phyloP scores from a whole-genome alignment of 306 rosid species.

The Acacia confusa region DNA sequence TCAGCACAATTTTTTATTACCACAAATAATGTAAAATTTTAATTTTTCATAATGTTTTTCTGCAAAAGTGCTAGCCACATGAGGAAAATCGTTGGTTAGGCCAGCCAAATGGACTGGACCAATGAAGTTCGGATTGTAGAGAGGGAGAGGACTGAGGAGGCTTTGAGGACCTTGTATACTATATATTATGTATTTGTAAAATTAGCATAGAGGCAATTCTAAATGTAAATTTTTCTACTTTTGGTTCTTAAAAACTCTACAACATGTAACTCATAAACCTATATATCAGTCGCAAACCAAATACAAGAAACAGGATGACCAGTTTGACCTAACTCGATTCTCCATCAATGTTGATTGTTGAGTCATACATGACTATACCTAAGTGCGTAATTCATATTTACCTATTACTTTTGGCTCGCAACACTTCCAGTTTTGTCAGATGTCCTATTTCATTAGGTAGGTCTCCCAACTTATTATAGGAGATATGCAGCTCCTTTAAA shows the following conservation, averaged over 20 bases:
- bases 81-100: constrained; percentile 4
- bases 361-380: constrained; percentile 8
- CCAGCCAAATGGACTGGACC: constrained; percentile 13
- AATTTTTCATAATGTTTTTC: background rate
- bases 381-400: constrained; percentile 27
- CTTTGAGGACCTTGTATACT: background rate
- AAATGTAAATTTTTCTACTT: background rate
- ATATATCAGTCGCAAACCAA: constrained; percentile 13
- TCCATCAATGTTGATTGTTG: background rate
- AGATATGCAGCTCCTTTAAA: constrained; percentile 68
- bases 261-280: constrained; percentile 20
- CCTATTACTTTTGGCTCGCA: constrained; percentile 78
- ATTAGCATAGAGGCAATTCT: background rate
- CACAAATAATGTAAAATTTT: background rate
- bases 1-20: background rate
- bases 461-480: constrained; percentile 63
- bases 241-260: constrained; percentile 17
- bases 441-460: constrained; percentile 72
- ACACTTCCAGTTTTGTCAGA: constrained; percentile 65
- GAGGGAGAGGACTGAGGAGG: background rate
- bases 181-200: background rate
- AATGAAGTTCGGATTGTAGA: background rate
- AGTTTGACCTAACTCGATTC: constrained; percentile 5
- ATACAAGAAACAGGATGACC: background rate
- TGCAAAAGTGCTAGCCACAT: background rate